Percentiles rank a stretch among this genome's conserved stretches.
Evolutionary conservation across 768 basidiomycete species (phyloP).

Genomic region (Rhizopogon salebrosus): DNA sequence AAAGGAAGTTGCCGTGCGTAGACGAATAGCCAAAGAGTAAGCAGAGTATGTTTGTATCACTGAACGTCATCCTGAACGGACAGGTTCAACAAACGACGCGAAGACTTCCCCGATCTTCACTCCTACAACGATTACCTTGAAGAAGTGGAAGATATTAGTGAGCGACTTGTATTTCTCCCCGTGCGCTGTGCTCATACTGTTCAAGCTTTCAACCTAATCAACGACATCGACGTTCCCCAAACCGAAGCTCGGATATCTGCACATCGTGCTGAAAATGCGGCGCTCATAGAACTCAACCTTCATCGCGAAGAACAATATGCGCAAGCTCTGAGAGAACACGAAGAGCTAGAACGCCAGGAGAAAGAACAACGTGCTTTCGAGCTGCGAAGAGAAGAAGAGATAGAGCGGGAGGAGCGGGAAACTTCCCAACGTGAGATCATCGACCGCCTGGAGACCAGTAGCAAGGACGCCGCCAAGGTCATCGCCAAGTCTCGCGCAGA

Average conservation of each 20-base stretch:
- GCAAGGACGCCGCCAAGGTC: slow-evolving; percentile 63
- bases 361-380: slow-evolving; percentile 66
- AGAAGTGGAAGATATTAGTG: slow-evolving; percentile 88
- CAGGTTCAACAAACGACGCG: slow-evolving; percentile 91
- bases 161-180: slow-evolving; percentile 15
- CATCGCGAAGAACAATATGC: slow-evolving; percentile 78
- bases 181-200: not conserved
- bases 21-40: slow-evolving; percentile 86
- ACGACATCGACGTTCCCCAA: slow-evolving; percentile 72
- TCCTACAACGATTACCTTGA: slow-evolving; percentile 95
- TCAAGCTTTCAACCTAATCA: slow-evolving; percentile 90
- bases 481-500: slow-evolving; percentile 65
- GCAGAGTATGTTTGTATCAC: slow-evolving; percentile 14
- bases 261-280: slow-evolving; percentile 78
- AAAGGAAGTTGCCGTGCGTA: slow-evolving; percentile 87
- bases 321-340: slow-evolving; percentile 68
- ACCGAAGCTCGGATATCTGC: slow-evolving; percentile 81
- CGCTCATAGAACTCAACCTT: slow-evolving; percentile 76
- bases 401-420: slow-evolving; percentile 73
- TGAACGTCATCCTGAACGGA: not conserved
- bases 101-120: slow-evolving; percentile 78
- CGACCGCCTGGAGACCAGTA: slow-evolving; percentile 74
- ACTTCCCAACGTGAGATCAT: slow-evolving; percentile 70
- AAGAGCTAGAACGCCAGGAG: slow-evolving; percentile 71
- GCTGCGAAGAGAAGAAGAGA: slow-evolving; percentile 62